Conservation (phyloP, 1,284 basidiomycete species). For the Puccinia coronata region DNA sequence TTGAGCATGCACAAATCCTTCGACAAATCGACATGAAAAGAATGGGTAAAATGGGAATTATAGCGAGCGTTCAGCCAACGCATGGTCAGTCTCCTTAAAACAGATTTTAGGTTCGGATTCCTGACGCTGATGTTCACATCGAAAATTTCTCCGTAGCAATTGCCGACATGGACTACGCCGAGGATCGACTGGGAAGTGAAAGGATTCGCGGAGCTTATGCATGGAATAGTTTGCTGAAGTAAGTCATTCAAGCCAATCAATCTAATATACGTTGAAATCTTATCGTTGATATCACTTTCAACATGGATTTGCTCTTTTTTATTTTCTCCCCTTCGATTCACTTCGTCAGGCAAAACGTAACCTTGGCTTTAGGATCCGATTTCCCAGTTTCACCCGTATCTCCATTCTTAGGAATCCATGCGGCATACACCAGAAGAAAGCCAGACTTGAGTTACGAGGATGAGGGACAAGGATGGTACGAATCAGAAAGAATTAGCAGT, state of each 20-base stretch:
- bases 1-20: conserved; percentile 57
- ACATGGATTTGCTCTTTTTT: neutral
- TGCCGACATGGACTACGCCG: conserved; percentile 56
- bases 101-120: neutral
- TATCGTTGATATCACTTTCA: too few relatives aligned
- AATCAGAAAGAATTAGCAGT: conserved; percentile 51
- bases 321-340: neutral
- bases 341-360: conserved; percentile 50
- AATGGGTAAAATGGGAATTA: conserved; percentile 53
- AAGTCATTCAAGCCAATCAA: neutral
- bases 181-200: conserved; percentile 52
- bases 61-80: conserved; percentile 56
- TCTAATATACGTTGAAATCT: too few relatives aligned
- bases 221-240: conserved; percentile 54
- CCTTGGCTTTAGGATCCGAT: conserved; percentile 54
- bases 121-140: neutral
- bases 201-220: conserved; percentile 54
- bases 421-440: conserved; percentile 54
- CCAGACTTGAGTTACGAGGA: conserved; percentile 51
- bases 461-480: conserved; percentile 30
- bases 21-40: conserved; percentile 51
- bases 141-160: conserved; percentile 5
- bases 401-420: conserved; percentile 55
- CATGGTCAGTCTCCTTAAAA: conserved; percentile 52
- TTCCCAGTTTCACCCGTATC: conserved; percentile 56